Conservation (phyloP, 2,329 filamentous ascomycete species). For the Aspergillus sp. region DNA sequence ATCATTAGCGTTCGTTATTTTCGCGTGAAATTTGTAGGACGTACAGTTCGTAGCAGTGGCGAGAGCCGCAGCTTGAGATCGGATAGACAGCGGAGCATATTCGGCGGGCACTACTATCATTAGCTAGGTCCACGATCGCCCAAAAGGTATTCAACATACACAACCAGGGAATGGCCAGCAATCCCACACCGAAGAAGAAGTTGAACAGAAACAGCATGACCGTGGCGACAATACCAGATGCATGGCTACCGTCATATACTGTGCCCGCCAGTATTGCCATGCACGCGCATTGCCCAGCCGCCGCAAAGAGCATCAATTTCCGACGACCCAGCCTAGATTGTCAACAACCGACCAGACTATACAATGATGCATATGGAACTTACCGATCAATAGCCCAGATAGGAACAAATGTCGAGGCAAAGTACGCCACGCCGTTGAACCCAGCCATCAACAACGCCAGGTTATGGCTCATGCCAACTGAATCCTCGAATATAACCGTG, state of each 20-base stretch:
- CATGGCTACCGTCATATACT: conserved; percentile 40
- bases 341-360: neutral
- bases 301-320: conserved; percentile 61
- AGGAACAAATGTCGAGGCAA: conserved; percentile 40
- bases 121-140: conserved; percentile 21
- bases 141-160: conserved; percentile 24
- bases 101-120: conserved; percentile 43
- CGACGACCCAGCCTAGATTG: conserved; percentile 49
- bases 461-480: conserved; percentile 47
- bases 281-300: conserved; percentile 52
- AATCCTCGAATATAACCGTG: conserved; percentile 49
- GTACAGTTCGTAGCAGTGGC: conserved; percentile 53
- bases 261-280: conserved; percentile 53
- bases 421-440: conserved; percentile 48
- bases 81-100: conserved; percentile 50
- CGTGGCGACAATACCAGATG: conserved; percentile 46
- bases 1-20: neutral
- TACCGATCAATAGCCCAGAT: conserved; percentile 42
- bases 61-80: conserved; percentile 52
- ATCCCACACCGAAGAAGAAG: conserved; percentile 54
- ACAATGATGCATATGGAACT: neutral
- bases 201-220: conserved; percentile 59
- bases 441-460: conserved; percentile 36
- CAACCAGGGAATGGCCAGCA: conserved; percentile 49
- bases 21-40: conserved; percentile 9